phyloP scores from a whole-genome alignment of 345 rosid genomes.

The Syzygium grande region DNA sequence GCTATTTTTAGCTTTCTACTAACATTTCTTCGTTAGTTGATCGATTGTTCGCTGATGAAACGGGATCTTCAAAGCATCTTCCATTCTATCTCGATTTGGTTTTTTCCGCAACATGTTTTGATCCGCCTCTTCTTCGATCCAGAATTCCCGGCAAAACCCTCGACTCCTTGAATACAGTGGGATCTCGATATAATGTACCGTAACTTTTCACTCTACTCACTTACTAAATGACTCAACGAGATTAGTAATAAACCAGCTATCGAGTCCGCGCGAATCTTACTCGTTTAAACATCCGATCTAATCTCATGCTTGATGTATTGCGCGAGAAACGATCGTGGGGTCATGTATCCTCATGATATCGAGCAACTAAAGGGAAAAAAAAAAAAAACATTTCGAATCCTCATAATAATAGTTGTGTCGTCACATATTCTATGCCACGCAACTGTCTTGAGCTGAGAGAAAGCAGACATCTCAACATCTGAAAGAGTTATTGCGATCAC shows the following conservation, averaged over 20 bases:
- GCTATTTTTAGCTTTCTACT: neutral
- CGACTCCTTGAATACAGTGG: neutral
- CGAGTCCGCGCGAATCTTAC: neutral
- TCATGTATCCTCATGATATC: neutral
- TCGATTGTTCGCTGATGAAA: neutral
- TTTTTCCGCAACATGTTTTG: neutral
- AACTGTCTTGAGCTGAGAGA: neutral
- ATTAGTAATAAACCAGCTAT: neutral
- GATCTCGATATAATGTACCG: neutral
- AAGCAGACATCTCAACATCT: neutral
- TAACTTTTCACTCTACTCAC: neutral
- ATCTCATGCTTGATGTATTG: neutral
- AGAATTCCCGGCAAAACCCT: neutral
- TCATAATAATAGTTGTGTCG: neutral
- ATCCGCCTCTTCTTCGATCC: neutral
- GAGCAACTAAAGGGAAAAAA: neutral
- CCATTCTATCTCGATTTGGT: neutral
- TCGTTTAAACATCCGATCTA: neutral
- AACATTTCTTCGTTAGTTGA: neutral
- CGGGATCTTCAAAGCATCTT: neutral
- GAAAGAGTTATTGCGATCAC: neutral
- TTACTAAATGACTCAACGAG: neutral
- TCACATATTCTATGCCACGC: neutral
- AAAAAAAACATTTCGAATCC: neutral
- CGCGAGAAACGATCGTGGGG: neutral